Evolutionary conservation across 352 stramenopile species (phyloP).

Genomic region (Phytophthora ramorum): DNA sequence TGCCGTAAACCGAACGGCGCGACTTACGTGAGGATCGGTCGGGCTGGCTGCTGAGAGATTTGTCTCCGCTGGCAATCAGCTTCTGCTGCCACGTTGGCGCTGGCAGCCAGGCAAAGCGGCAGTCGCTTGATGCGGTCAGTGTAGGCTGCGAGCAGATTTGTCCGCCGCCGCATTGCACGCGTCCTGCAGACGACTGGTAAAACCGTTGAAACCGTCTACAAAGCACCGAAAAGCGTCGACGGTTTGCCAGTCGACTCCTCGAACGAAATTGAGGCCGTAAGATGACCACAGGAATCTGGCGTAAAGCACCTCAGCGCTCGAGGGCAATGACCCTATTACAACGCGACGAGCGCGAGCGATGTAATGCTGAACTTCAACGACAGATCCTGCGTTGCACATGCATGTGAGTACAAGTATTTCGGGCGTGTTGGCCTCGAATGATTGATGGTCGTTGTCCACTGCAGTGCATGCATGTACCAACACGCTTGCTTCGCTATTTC

Average conservation of each 20-base stretch:
- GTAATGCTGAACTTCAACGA: constrained; percentile 27
- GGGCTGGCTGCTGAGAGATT: constrained; percentile 7
- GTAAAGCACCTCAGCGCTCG: neutral
- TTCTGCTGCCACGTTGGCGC: neutral
- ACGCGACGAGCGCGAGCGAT: constrained; percentile 20
- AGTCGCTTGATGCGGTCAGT: neutral
- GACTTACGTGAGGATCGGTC: constrained; percentile 31
- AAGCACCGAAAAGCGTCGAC: constrained; percentile 16
- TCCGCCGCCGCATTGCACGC: neutral
- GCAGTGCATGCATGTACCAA: neutral
- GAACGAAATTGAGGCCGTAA: constrained; percentile 32
- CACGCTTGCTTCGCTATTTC: neutral
- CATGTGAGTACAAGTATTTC: neutral
- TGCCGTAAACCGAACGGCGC: neutral
- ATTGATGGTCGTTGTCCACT: neutral
- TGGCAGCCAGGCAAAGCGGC: no score
- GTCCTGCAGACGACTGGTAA: constrained; percentile 2
- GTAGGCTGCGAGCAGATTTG: neutral
- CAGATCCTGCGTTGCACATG: neutral
- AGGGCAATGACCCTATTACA: neutral
- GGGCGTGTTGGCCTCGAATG: no score
- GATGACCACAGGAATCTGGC: neutral
- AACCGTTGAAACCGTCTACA: neutral
- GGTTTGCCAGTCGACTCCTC: constrained; percentile 5
- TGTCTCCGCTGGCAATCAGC: neutral